These are phyloP conservation scores for Wickerhamiella sorbophila DNA, from an alignment of 805 yeast genomes.

Conservation along the genomic window DNA sequence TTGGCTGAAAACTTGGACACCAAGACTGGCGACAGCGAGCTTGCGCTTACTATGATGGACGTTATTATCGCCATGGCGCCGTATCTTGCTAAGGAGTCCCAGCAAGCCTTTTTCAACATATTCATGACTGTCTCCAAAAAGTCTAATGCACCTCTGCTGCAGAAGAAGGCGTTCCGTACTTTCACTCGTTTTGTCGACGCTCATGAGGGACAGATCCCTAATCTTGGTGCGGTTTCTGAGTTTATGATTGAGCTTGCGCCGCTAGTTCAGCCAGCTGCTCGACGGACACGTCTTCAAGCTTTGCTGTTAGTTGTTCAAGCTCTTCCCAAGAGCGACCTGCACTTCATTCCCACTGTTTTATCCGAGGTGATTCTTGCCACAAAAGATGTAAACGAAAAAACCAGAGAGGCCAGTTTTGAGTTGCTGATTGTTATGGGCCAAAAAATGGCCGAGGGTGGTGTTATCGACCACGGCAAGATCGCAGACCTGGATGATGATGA, in stretches of 20 bases:
- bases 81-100: constrained; percentile 43
- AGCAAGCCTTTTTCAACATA: constrained; percentile 13
- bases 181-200: constrained; percentile 55
- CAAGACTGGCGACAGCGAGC: constrained; percentile 19
- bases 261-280: constrained; percentile 53
- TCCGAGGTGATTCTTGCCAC: constrained; percentile 85
- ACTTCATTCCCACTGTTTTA: constrained; percentile 65
- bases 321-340: constrained; percentile 50
- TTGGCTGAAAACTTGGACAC: constrained; percentile 51
- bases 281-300: constrained; percentile 65
- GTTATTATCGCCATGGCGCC: constrained; percentile 75
- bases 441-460: constrained; percentile 52
- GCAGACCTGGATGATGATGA: constrained; percentile 56
- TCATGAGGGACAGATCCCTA: constrained; percentile 44
- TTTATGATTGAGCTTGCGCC: constrained; percentile 35
- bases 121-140: constrained; percentile 13
- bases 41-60: constrained; percentile 82
- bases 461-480: constrained; percentile 47
- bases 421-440: constrained; percentile 68
- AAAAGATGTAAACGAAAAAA: constrained; percentile 83
- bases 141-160: constrained; percentile 47
- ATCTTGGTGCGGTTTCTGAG: constrained; percentile 33
- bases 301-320: constrained; percentile 44
- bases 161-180: constrained; percentile 72
- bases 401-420: constrained; percentile 67